phyloP scores from a whole-genome alignment of 441 rosid genomes.

The Isatis lusitanica region DNA sequence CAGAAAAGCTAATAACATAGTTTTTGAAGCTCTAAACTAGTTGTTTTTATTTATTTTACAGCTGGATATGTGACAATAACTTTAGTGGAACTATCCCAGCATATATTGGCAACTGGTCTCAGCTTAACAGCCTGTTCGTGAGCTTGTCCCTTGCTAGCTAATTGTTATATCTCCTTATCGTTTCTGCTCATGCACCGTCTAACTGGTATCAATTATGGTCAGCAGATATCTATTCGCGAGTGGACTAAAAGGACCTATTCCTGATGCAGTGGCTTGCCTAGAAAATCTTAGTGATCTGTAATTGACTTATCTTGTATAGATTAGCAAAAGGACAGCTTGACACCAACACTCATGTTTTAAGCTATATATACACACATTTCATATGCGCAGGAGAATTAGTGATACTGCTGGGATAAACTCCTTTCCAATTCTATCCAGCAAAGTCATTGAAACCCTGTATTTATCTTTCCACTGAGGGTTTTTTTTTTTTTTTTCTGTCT shows the following conservation, averaged over 20 bases:
- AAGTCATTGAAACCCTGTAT: not conserved
- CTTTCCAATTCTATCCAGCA: slow-evolving; percentile 27
- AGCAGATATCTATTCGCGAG: slow-evolving; percentile 26
- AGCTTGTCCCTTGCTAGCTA: slow-evolving; percentile 10
- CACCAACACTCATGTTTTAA: not conserved
- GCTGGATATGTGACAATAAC: slow-evolving; percentile 30
- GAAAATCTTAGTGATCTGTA: slow-evolving; percentile 16
- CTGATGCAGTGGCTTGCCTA: slow-evolving; percentile 20
- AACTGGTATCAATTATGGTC: not conserved
- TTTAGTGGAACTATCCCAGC: slow-evolving; percentile 21
- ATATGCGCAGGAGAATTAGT: slow-evolving; percentile 20
- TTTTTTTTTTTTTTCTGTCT: not conserved
- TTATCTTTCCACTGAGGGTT: not conserved
- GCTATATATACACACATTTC: not conserved
- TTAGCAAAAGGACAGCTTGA: not conserved
- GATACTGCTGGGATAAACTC: slow-evolving; percentile 23
- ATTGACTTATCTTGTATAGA: not conserved
- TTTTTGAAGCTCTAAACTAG: not conserved
- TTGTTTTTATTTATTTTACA: not conserved
- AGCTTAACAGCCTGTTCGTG: slow-evolving; percentile 19
- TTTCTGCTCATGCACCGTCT: not conserved
- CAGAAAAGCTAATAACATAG: not conserved
- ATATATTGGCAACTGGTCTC: slow-evolving; percentile 27
- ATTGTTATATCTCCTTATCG: not conserved
- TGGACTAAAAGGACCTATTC: slow-evolving; percentile 38